Conservation (phyloP, 2,329 filamentous ascomycete species). For the Arthroderma uncinatum region DNA sequence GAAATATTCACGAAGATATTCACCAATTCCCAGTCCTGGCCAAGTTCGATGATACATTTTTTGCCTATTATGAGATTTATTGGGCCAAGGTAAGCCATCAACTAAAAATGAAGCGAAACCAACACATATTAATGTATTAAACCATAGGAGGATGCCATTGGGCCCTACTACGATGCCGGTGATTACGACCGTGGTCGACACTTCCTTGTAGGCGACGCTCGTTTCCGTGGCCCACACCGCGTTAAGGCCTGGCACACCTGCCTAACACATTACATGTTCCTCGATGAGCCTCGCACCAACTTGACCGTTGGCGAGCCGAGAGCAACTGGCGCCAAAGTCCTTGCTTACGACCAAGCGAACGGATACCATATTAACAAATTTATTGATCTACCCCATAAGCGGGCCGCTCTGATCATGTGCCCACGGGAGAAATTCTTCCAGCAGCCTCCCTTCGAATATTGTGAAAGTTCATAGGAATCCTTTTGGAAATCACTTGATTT, state of each 20-base stretch:
- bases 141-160: slow-evolving; percentile 47
- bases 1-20: slow-evolving; percentile 56
- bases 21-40: slow-evolving; percentile 61
- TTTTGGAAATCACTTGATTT: background rate
- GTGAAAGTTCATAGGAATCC: background rate
- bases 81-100: slow-evolving; percentile 51
- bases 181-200: slow-evolving; percentile 51
- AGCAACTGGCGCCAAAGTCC: slow-evolving; percentile 55
- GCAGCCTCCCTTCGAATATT: slow-evolving; percentile 34
- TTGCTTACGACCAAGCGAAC: slow-evolving; percentile 64
- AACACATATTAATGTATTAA: background rate
- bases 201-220: slow-evolving; percentile 47
- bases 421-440: slow-evolving; percentile 60
- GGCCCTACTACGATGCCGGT: slow-evolving; percentile 46
- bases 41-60: slow-evolving; percentile 57
- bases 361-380: slow-evolving; percentile 63
- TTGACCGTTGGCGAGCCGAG: slow-evolving; percentile 55
- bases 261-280: slow-evolving; percentile 49
- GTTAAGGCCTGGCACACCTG: slow-evolving; percentile 49
- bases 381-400: slow-evolving; percentile 61
- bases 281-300: slow-evolving; percentile 47
- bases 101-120: slow-evolving; percentile 6
- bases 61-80: slow-evolving; percentile 72
- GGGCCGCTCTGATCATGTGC: slow-evolving; percentile 55
- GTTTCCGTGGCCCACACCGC: slow-evolving; percentile 45